These are phyloP conservation scores for Aspergillus ibericus DNA, from an alignment of 2,329 filamentous ascomycete genomes.

Conservation along the genomic window DNA sequence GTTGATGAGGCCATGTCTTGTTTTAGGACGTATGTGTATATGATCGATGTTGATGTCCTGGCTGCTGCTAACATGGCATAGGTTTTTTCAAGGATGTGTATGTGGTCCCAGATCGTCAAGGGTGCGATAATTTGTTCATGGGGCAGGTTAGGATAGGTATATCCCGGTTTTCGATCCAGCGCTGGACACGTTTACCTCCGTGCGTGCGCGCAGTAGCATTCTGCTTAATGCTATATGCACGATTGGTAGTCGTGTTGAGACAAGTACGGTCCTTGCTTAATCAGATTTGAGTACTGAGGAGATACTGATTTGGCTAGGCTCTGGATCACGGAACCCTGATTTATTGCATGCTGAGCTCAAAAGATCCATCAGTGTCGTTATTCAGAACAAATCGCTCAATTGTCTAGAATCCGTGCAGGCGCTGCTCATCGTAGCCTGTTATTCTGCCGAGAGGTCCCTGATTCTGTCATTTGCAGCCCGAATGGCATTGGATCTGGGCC, in stretches of 20 bases:
- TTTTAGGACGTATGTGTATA: slow-evolving; percentile 31
- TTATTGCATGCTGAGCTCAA: slow-evolving; percentile 48
- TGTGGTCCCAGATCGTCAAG: slow-evolving; percentile 2
- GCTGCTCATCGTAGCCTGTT: slow-evolving; percentile 53
- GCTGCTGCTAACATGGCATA: slow-evolving; percentile 10
- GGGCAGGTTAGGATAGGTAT: slow-evolving; percentile 44
- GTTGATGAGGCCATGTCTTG: slow-evolving; percentile 33
- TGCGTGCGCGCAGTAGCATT: slow-evolving; percentile 50
- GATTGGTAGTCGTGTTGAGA: slow-evolving; percentile 51
- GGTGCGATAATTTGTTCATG: neutral
- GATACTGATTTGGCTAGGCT: slow-evolving; percentile 16
- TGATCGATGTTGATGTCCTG: neutral
- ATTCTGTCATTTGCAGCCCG: slow-evolving; percentile 52
- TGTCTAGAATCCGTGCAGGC: slow-evolving; percentile 54
- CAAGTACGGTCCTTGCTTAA: slow-evolving; percentile 18
- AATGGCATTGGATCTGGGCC: slow-evolving; percentile 51
- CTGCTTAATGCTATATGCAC: slow-evolving; percentile 55
- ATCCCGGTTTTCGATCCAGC: slow-evolving; percentile 51
- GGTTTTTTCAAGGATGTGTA: slow-evolving; percentile 42
- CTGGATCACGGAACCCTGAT: slow-evolving; percentile 39
- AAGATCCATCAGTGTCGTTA: slow-evolving; percentile 48
- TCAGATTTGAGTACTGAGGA: neutral
- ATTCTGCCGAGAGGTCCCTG: slow-evolving; percentile 54
- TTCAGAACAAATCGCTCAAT: slow-evolving; percentile 40
- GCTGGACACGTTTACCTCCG: slow-evolving; percentile 48